These are phyloP conservation scores for Avena sativa DNA, from an alignment of 176 grass and related monocot genomes.

Conservation along the genomic window DNA sequence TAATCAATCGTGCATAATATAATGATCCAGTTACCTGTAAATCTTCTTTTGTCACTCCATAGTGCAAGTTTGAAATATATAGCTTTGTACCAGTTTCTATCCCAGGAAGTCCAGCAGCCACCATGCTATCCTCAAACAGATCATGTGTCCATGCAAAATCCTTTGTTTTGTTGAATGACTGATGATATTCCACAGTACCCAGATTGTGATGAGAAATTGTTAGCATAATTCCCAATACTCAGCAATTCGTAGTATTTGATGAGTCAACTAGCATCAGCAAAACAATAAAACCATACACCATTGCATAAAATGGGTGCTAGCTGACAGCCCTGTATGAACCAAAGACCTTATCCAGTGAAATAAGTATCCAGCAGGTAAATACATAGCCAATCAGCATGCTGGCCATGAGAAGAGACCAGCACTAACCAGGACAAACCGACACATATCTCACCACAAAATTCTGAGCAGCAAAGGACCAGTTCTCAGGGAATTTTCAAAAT, in stretches of 20 bases:
- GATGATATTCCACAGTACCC: slow-evolving; percentile 66
- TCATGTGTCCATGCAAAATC: slow-evolving; percentile 80
- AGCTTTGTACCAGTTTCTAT: slow-evolving; percentile 86
- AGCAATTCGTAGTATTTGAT: slow-evolving; percentile 45
- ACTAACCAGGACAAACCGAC: slow-evolving; percentile 46
- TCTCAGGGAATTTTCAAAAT: slow-evolving; percentile 39
- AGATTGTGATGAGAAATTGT: slow-evolving; percentile 55
- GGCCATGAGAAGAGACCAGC: slow-evolving; percentile 44
- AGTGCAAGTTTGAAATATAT: slow-evolving; percentile 97
- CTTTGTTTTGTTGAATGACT: slow-evolving; percentile 94
- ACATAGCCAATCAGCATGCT: slow-evolving; percentile 50
- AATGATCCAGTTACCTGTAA: slow-evolving; percentile 72
- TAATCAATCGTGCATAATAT: slow-evolving; percentile 34
- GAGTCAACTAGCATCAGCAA: slow-evolving; percentile 55
- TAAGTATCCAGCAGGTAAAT: slow-evolving; percentile 44
- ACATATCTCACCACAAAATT: slow-evolving; percentile 33
- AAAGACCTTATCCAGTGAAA: slow-evolving; percentile 54
- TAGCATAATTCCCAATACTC: slow-evolving; percentile 60
- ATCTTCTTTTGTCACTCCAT: slow-evolving; percentile 92
- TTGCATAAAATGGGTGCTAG: slow-evolving; percentile 48
- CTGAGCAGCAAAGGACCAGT: slow-evolving; percentile 32
- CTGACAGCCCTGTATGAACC: slow-evolving; percentile 40
- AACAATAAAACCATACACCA: slow-evolving; percentile 51
- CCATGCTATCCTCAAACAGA: slow-evolving; percentile 88
- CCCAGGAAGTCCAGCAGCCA: slow-evolving; percentile 69